These are phyloP conservation scores for Chlorella ohadii DNA, from an alignment of 139 green algal genomes.

Conservation along the genomic window DNA sequence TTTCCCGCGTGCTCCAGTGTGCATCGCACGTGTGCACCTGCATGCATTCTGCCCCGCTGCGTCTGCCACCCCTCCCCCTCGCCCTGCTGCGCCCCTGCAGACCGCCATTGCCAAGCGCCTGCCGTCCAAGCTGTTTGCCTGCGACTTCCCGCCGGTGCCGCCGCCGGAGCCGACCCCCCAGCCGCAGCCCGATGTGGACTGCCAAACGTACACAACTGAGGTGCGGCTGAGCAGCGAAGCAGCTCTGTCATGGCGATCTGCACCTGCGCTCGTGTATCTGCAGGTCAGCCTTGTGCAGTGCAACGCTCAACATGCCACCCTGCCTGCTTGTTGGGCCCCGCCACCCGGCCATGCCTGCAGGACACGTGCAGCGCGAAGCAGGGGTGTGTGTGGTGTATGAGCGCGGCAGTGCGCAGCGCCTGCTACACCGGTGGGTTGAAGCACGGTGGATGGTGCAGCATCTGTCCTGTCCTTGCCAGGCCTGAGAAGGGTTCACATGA, in stretches of 20 bases:
- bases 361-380: not conserved
- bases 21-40: too few species aligned
- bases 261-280: too few species aligned
- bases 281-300: too few species aligned
- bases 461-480: too few species aligned
- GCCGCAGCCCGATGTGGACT: not conserved
- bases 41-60: too few species aligned
- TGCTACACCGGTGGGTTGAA: conserved; percentile 34
- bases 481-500: too few species aligned
- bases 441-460: too few species aligned
- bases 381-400: conserved; percentile 41
- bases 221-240: not conserved
- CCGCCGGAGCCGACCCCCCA: not conserved
- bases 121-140: conserved; percentile 22
- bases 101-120: conserved; percentile 6
- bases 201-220: not conserved
- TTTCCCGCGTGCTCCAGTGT: too few species aligned
- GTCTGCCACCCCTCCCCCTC: too few species aligned
- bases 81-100: not conserved
- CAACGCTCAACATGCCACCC: too few species aligned
- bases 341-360: not conserved
- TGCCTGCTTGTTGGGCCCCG: not conserved
- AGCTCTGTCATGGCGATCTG: too few species aligned
- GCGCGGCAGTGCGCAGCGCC: conserved; percentile 27
- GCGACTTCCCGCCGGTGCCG: not conserved